Evolutionary conservation across 768 basidiomycete genomes (phyloP).

Genomic region (Boletus vinaceobasis): DNA sequence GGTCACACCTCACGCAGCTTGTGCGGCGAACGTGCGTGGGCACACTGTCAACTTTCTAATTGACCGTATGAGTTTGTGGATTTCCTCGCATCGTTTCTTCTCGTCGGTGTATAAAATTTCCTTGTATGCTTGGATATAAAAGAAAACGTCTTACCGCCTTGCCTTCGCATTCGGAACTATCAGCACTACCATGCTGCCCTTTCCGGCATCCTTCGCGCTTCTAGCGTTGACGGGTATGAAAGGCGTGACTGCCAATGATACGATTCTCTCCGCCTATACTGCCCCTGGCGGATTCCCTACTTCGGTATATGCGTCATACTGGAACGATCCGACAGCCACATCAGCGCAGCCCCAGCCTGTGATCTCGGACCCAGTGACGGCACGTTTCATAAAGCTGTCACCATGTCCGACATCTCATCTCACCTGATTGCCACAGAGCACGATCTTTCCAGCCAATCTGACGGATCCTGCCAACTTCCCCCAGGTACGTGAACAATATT

Average conservation of each 20-base stretch:
- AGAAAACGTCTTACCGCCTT: not conserved
- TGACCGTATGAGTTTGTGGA: not conserved
- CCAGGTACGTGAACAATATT: conserved; percentile 23
- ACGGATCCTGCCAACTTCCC: conserved; percentile 64
- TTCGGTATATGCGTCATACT: conserved; percentile 56
- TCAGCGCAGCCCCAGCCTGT: conserved; percentile 68
- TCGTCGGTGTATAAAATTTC: not conserved
- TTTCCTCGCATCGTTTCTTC: not conserved
- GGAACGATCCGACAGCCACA: conserved; percentile 67
- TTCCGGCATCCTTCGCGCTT: conserved; percentile 9
- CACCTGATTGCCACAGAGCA: conserved; percentile 36
- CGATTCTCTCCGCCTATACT: conserved; percentile 43
- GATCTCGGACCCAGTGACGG: conserved; percentile 64
- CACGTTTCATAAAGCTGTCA: conserved; percentile 26
- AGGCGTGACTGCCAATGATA: conserved; percentile 6
- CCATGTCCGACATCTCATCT: not conserved
- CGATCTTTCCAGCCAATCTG: conserved; percentile 52
- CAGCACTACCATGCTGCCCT: conserved; percentile 12
- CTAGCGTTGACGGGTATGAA: conserved; percentile 7
- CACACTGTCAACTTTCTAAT: not conserved
- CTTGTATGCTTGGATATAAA: conserved; percentile 2
- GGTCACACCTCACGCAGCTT: not conserved
- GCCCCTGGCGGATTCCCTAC: conserved; percentile 64
- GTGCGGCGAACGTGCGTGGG: conserved; percentile 14
- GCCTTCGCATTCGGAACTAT: not conserved